Evolutionary conservation across 1,284 basidiomycete species (phyloP).

Genomic region (Trametes polyzona): DNA sequence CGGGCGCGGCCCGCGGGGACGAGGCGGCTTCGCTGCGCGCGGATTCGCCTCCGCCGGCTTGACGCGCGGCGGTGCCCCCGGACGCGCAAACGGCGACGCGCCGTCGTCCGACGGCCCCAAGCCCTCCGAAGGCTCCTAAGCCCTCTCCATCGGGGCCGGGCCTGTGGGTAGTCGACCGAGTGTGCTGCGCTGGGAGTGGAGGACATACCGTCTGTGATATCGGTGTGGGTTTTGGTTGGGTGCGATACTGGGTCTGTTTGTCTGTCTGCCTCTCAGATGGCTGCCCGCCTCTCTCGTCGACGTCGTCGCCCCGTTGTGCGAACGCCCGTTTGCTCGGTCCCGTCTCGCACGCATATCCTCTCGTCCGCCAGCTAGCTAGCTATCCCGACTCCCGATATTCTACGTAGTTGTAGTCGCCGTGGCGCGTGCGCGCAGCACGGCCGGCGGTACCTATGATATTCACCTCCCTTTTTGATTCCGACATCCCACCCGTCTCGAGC

Average conservation of each 20-base stretch:
- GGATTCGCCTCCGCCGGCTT: slow-evolving; percentile 73
- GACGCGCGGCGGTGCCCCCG: slow-evolving; percentile 45
- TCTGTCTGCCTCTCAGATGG: no score
- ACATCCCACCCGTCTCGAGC: no score
- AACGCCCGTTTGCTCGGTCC: neutral
- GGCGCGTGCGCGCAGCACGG: no score
- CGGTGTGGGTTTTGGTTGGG: no score
- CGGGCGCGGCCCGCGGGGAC: slow-evolving; percentile 59
- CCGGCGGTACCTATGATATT: no score
- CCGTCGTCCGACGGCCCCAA: slow-evolving; percentile 23
- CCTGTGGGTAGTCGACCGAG: neutral
- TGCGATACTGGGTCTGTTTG: no score
- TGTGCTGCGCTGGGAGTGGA: neutral
- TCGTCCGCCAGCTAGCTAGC: no score
- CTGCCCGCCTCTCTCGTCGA: no score
- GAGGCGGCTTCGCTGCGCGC: slow-evolving; percentile 62
- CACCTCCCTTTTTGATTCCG: no score
- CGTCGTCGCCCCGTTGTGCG: no score
- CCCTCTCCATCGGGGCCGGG: neutral
- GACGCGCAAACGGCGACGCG: slow-evolving; percentile 38
- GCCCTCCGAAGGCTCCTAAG: slow-evolving; percentile 28
- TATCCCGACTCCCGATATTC: slow-evolving; percentile 2
- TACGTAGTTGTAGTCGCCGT: slow-evolving; percentile 12
- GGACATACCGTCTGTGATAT: no score
- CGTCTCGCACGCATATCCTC: neutral